Evolutionary conservation across 495 filamentous ascomycete species (phyloP), one percentile per base, ranked within the genome.

Genomic region (Talaromyces proteolyticus): DNA sequence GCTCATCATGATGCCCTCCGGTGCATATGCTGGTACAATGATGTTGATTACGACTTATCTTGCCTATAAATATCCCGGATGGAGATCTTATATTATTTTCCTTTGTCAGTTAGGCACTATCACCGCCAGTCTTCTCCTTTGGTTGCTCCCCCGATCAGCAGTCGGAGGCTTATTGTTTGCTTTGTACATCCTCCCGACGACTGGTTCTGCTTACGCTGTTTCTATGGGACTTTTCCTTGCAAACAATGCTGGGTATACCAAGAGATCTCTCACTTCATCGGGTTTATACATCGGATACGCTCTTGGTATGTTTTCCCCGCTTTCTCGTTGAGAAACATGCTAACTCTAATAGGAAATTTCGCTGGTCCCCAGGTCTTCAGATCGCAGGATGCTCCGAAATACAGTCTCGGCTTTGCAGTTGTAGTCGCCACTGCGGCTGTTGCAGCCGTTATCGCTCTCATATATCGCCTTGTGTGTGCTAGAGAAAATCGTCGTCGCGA

Each of bases 181-280:
- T 6, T 64, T 60, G 12, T 66, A 67, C 36, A 67, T 74, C 44
- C 57, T 77, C 19, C 57, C 60, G 5, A 52, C 60, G 0, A 43
- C 54, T 39, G 60, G 60, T 7, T 55, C 52, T 8, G 57, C 49
- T 2, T 63, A 63, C 42, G 57, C 54, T 0, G 55, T 63, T 6
- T 44, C 54, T 1, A 73, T 77, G 68, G 67, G 72, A 1, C 53
- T 75, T 12, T 60, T 66, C 37, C 62, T 73, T 37, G 73, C 70
- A 7, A 75, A 76, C 54, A 73, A 63, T 44, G 71, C 73, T 1
- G 72, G 72, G 2, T 70, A 73, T 46, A 74, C 68, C 1, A 72
- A 72, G 52, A 60, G 67, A 10, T 62, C 64, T 0, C 54, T 72
- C 23, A 60, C 63, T 6, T 62, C 58, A 2, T 60, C 68, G 0